Percentiles rank a stretch among this genome's conserved stretches.
Evolutionary conservation across 2,329 filamentous ascomycete genomes (phyloP).

Genomic region (Monosporascus sp.): DNA sequence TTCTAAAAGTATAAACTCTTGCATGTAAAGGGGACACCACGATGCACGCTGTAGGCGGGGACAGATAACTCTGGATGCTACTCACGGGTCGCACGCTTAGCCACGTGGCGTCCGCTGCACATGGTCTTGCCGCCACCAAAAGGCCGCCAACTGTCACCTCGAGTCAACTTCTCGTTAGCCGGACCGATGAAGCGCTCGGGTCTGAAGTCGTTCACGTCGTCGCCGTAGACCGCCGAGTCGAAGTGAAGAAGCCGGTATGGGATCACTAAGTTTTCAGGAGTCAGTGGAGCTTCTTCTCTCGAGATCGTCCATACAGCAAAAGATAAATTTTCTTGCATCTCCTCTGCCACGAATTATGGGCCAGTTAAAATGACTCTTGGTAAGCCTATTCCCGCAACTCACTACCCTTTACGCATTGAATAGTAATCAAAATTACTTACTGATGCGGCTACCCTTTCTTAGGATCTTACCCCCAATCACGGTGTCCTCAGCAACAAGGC

Average conservation of each 20-base stretch:
- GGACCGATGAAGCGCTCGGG: background rate
- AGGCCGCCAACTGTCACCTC: background rate
- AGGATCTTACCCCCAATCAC: background rate
- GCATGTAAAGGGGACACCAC: background rate
- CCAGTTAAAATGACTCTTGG: too few relatives aligned
- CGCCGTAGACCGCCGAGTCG: background rate
- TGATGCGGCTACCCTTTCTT: background rate
- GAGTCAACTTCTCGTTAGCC: background rate
- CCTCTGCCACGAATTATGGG: too few relatives aligned
- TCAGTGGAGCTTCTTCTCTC: too few relatives aligned
- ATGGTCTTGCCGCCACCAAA: constrained; percentile 1
- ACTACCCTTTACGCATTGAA: too few relatives aligned
- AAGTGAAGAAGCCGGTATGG: background rate
- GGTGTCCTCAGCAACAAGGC: background rate
- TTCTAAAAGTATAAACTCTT: too few relatives aligned
- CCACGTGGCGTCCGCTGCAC: constrained; percentile 1
- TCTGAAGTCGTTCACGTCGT: background rate
- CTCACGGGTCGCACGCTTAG: background rate
- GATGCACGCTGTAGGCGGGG: too few relatives aligned
- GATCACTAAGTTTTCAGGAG: background rate
- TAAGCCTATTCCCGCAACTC: too few relatives aligned
- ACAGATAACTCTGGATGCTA: background rate
- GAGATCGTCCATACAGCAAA: too few relatives aligned
- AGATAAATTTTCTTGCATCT: too few relatives aligned
- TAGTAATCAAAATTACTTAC: background rate